A percentile compares a stretch with the other conserved stretches of the same genome.
These are phyloP conservation scores for Wickerhamomyces canadensis DNA, from an alignment of 805 yeast species.

Conservation along the genomic window DNA sequence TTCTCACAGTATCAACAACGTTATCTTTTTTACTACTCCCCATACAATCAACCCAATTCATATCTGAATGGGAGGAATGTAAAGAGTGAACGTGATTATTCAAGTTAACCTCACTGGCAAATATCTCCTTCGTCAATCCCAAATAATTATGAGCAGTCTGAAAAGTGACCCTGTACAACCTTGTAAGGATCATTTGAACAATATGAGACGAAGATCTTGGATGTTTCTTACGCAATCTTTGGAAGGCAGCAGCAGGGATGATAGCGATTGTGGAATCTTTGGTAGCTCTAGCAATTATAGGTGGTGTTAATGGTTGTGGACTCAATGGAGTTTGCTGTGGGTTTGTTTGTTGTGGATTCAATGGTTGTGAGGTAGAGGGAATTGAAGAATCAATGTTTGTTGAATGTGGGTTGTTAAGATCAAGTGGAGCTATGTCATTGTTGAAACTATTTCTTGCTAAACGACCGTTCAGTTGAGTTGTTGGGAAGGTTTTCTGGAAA, in stretches of 20 bases:
- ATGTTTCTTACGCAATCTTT: slow-evolving; percentile 60
- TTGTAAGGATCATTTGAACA: slow-evolving; percentile 83
- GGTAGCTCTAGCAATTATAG: slow-evolving; percentile 68
- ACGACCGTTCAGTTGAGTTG: not conserved
- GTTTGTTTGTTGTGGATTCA: not conserved
- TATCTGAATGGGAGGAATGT: too few relatives aligned
- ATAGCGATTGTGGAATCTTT: slow-evolving; percentile 81
- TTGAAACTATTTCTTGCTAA: not conserved
- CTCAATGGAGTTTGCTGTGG: not conserved
- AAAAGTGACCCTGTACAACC: slow-evolving; percentile 85
- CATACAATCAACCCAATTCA: too few relatives aligned
- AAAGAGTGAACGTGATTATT: slow-evolving; percentile 39
- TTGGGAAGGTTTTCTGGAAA: not conserved
- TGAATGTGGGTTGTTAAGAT: slow-evolving; percentile 8
- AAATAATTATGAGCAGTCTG: slow-evolving; percentile 84
- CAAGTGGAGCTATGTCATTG: slow-evolving; percentile 17
- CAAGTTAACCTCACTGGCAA: slow-evolving; percentile 65
- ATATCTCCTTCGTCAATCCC: slow-evolving; percentile 77
- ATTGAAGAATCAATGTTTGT: not conserved
- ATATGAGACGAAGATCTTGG: slow-evolving; percentile 92
- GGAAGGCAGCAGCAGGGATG: slow-evolving; percentile 81
- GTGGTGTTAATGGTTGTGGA: slow-evolving; percentile 23
- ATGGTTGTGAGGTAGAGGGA: not conserved
- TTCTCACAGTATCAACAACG: too few relatives aligned
- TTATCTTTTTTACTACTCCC: too few relatives aligned